These are phyloP conservation scores for Rhodofomes roseus DNA, from an alignment of 1,284 basidiomycete genomes.

Conservation along the genomic window DNA sequence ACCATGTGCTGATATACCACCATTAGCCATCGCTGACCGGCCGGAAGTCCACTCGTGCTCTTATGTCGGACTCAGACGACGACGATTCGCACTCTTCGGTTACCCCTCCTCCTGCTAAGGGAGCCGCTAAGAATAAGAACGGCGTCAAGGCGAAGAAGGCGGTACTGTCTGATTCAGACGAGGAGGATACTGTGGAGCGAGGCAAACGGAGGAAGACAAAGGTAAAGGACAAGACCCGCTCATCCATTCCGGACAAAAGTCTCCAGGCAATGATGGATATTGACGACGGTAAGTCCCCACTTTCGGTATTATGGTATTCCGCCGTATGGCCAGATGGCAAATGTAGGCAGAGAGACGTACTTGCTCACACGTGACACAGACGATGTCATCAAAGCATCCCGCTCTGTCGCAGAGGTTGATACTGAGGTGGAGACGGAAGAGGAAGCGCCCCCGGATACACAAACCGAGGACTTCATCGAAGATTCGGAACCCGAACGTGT, in stretches of 20 bases:
- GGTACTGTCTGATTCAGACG: constrained; percentile 46
- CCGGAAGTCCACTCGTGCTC: not conserved
- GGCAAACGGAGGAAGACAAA: constrained; percentile 18
- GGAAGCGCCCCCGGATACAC: constrained; percentile 10
- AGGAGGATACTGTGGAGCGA: constrained; percentile 12
- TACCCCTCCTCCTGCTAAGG: not conserved
- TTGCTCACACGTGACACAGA: constrained; percentile 7
- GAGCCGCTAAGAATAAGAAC: constrained; percentile 5
- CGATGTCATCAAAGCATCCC: constrained; percentile 41
- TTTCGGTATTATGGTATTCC: too few species aligned
- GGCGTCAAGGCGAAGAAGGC: constrained; percentile 37
- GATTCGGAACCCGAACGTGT: constrained; percentile 30
- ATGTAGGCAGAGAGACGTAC: not conserved
- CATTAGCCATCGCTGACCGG: not conserved
- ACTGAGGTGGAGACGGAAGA: constrained; percentile 14
- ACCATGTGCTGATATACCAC: not conserved
- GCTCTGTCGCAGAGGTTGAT: constrained; percentile 4
- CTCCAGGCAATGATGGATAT: constrained; percentile 71
- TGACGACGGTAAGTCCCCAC: constrained; percentile 53
- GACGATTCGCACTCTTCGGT: constrained; percentile 25
- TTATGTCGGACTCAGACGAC: constrained; percentile 45
- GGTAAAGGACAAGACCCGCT: constrained; percentile 27
- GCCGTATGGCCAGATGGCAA: not conserved
- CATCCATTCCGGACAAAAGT: constrained; percentile 37
- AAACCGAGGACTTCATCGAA: constrained; percentile 24